Percentiles rank a stretch among this genome's conserved stretches.
These are phyloP conservation scores for Thalassiosira profunda DNA, from an alignment of 108 stramenopile species.

Conservation along the genomic window DNA sequence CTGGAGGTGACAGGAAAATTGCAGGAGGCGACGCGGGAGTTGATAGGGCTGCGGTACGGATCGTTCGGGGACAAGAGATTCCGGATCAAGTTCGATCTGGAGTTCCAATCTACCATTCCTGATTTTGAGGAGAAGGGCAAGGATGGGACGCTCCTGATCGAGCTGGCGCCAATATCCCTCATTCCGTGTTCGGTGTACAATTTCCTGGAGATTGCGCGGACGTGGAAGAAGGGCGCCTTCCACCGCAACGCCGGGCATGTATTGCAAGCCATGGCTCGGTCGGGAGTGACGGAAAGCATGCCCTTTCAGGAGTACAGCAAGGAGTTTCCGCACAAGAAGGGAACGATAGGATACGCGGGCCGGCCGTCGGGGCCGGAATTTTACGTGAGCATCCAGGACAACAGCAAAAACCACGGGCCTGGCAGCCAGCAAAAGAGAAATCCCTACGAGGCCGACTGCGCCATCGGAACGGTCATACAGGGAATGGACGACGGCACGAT, in stretches of 20 bases:
- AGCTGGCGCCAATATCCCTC: conserved; percentile 68
- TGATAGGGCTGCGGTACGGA: conserved; percentile 66
- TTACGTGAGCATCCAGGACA: conserved; percentile 81
- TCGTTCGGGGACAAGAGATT: conserved; percentile 25
- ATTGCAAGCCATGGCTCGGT: conserved; percentile 62
- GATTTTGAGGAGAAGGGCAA: conserved; percentile 52
- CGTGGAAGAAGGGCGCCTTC: conserved; percentile 74
- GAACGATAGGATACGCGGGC: conserved; percentile 89
- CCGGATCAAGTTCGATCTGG: conserved; percentile 67
- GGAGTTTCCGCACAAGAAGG: conserved; percentile 80
- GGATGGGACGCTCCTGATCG: conserved; percentile 57
- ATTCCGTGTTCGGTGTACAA: conserved; percentile 77
- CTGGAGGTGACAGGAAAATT: conserved; percentile 51
- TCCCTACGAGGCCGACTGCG: conserved; percentile 92
- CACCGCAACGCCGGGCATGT: conserved; percentile 90
- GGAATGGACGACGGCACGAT: conserved; percentile 70
- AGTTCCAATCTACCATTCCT: conserved; percentile 79
- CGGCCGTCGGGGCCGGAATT: conserved; percentile 86
- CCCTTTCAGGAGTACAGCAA: conserved; percentile 89
- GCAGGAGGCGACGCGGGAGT: conserved; percentile 66
- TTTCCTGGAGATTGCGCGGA: conserved; percentile 85
- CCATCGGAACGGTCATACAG: conserved; percentile 82
- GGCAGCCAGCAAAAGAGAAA: conserved; percentile 84
- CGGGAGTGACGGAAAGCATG: conserved; percentile 51
- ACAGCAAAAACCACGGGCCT: conserved; percentile 83